These are phyloP conservation scores for Fusarium guadeloupense DNA, from an alignment of 2,329 filamentous ascomycete species.

Conservation along the genomic window DNA sequence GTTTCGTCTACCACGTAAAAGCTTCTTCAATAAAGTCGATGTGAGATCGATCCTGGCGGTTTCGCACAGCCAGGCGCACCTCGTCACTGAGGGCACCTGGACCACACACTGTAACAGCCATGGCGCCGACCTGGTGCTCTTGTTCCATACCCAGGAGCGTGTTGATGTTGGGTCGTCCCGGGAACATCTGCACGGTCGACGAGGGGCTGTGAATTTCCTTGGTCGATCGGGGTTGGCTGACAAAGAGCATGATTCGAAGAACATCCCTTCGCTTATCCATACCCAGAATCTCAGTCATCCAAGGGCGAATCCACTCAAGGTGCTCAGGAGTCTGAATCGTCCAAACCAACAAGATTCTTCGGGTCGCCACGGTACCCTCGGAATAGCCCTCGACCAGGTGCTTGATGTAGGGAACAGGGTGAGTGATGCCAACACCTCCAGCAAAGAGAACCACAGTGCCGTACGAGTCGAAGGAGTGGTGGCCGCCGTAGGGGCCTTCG, in stretches of 20 bases:
- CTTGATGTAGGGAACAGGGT: conserved; percentile 78
- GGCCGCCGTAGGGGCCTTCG: conserved; percentile 81
- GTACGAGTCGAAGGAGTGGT: conserved; percentile 77
- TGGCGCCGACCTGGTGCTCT: conserved; percentile 76
- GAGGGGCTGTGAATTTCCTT: conserved; percentile 84
- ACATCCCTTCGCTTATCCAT: conserved; percentile 79
- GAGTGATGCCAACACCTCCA: conserved; percentile 82
- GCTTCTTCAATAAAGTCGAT: conserved; percentile 85
- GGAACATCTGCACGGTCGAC: conserved; percentile 85
- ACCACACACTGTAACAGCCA: conserved; percentile 79
- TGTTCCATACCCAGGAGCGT: conserved; percentile 78
- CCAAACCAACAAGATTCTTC: conserved; percentile 80
- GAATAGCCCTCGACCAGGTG: conserved; percentile 75
- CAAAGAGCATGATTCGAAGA: conserved; percentile 80
- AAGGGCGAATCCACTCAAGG: conserved; percentile 83
- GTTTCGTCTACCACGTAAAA: conserved; percentile 66
- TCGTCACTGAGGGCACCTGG: conserved; percentile 79
- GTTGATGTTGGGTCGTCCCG: conserved; percentile 77
- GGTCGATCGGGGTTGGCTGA: conserved; percentile 76
- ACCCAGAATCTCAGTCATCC: conserved; percentile 82
- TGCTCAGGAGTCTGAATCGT: conserved; percentile 82
- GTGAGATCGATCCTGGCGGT: conserved; percentile 69
- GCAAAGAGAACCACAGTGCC: conserved; percentile 83
- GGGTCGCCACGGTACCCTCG: conserved; percentile 74
- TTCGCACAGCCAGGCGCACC: conserved; percentile 73